A percentile compares a stretch with the other conserved stretches of the same genome.
Conservation (phyloP, 768 basidiomycete genomes). For the Suillus sp. region DNA sequence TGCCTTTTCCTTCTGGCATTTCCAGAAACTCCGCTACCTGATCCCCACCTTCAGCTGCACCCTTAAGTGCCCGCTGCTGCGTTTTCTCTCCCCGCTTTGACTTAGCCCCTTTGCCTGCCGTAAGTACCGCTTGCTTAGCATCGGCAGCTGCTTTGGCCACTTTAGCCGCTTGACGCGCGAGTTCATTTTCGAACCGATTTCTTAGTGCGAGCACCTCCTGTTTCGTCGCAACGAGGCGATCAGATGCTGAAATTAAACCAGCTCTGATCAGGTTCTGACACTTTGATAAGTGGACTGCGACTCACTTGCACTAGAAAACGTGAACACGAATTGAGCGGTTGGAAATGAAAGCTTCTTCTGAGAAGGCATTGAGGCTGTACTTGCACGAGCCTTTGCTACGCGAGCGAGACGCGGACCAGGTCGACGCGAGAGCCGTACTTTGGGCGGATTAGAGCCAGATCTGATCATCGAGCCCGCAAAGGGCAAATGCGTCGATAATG, state of each 20-base stretch:
- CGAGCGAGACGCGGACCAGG: constrained; percentile 53
- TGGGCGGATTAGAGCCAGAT: constrained; percentile 31
- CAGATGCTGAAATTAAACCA: constrained; percentile 56
- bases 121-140: constrained; percentile 51
- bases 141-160: constrained; percentile 49
- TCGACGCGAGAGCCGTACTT: constrained; percentile 59
- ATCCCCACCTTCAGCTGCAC: constrained; percentile 34
- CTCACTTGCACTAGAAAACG: constrained; percentile 72
- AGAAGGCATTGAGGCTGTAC: constrained; percentile 10
- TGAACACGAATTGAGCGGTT: constrained; percentile 57
- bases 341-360: constrained; percentile 47
- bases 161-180: constrained; percentile 68
- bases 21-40: constrained; percentile 43
- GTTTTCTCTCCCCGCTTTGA: constrained; percentile 42
- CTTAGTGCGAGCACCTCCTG: constrained; percentile 68
- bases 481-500: constrained; percentile 52
- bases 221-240: constrained; percentile 67
- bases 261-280: constrained; percentile 31
- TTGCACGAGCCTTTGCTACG: constrained; percentile 32
- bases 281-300: constrained; percentile 33
- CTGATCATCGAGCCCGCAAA: constrained; percentile 40
- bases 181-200: constrained; percentile 70
- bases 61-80: constrained; percentile 39
- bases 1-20: constrained; percentile 33
- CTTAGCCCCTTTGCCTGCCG: constrained; percentile 37